phyloP scores from a whole-genome alignment of 371 early-diverging fungal genomes.

The Umbelopsis sp. region DNA sequence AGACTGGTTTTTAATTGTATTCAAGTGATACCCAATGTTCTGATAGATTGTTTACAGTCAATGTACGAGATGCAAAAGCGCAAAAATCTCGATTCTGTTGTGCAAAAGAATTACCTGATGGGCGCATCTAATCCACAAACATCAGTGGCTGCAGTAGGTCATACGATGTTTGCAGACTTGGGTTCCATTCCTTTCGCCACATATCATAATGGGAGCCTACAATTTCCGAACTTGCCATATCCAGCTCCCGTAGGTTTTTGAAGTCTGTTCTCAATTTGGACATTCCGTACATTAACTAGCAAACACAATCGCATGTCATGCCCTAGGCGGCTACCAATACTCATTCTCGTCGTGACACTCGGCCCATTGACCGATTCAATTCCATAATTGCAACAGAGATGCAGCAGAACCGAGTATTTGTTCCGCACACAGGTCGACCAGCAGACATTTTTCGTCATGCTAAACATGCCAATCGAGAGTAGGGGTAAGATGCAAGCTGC shows the following conservation, averaged over 20 bases:
- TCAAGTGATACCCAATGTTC: no score
- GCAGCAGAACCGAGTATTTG: no score
- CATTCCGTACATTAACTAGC: not conserved
- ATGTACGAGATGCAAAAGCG: constrained; percentile 8
- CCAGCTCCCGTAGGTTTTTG: not conserved
- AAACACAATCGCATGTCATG: no score
- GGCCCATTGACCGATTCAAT: no score
- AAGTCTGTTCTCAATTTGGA: not conserved
- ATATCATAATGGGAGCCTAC: not conserved
- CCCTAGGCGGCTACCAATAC: no score
- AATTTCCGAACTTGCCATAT: not conserved
- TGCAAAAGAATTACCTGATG: not conserved
- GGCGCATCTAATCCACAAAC: not conserved
- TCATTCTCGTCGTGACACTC: no score
- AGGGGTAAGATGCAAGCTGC: not conserved
- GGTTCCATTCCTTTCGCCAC: not conserved
- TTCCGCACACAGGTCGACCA: not conserved
- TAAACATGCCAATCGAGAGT: not conserved
- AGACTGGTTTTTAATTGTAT: no score
- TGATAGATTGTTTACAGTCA: not conserved
- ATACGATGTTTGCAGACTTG: not conserved
- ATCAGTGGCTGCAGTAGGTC: not conserved
- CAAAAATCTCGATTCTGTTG: not conserved
- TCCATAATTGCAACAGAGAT: no score
- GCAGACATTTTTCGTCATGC: not conserved